Evolutionary conservation across 1,284 basidiomycete species (phyloP).

Genomic region (Trichosporon asahii): DNA sequence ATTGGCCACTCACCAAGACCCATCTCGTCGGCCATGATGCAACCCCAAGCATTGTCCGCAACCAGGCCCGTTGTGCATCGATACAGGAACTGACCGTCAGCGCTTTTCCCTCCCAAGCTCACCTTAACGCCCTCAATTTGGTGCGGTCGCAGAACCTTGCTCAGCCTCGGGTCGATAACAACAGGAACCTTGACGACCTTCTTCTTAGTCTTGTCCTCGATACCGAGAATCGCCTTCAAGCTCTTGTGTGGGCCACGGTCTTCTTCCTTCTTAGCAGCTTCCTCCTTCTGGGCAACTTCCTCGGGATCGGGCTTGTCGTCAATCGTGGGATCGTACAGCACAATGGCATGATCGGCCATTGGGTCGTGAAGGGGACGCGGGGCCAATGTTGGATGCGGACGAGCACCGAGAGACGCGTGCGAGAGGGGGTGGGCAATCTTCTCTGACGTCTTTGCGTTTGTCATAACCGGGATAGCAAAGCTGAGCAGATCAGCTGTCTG

Average conservation of each 20-base stretch:
- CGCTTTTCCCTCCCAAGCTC: slow-evolving; percentile 27
- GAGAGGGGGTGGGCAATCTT: slow-evolving; percentile 64
- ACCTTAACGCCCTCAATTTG: slow-evolving; percentile 98
- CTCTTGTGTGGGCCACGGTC: slow-evolving; percentile 80
- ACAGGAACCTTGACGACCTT: slow-evolving; percentile 82
- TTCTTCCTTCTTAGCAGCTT: slow-evolving; percentile 62
- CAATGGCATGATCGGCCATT: slow-evolving; percentile 96
- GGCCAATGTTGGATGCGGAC: slow-evolving; percentile 75
- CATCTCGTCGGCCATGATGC: slow-evolving; percentile 99
- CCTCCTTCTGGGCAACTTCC: slow-evolving; percentile 60
- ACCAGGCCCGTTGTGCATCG: slow-evolving; percentile 90
- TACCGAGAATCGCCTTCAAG: slow-evolving; percentile 75
- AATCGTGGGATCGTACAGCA: slow-evolving; percentile 93
- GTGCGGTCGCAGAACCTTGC: slow-evolving; percentile 89
- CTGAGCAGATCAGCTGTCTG: slow-evolving; percentile 44
- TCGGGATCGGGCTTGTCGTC: slow-evolving; percentile 80
- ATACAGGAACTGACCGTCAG: slow-evolving; percentile 70
- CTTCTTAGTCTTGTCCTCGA: slow-evolving; percentile 63
- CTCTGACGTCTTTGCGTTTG: slow-evolving; percentile 67
- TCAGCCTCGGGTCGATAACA: slow-evolving; percentile 85
- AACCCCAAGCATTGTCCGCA: slow-evolving; percentile 87
- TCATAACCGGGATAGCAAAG: slow-evolving; percentile 87
- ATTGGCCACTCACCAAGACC: slow-evolving; percentile 63
- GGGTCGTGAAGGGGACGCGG: slow-evolving; percentile 93
- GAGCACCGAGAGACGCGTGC: slow-evolving; percentile 77